Conservation (phyloP, 371 early-diverging fungal species). For the Chytridiales sp. region DNA sequence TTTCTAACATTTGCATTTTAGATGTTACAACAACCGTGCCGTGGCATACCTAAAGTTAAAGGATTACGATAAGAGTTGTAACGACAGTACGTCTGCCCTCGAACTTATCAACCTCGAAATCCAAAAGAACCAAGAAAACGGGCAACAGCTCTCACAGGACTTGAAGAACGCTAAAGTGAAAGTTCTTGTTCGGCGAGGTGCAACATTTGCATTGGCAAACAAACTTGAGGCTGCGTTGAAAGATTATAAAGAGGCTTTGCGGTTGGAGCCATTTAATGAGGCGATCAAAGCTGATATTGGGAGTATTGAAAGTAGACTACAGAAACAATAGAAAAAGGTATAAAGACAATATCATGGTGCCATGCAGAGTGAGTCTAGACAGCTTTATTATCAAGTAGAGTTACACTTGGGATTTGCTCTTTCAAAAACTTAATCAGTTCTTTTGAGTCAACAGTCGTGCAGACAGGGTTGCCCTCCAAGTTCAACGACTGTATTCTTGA, state of each 20-base stretch:
- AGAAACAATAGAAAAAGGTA: too few species aligned
- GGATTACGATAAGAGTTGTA: slow-evolving; percentile 24
- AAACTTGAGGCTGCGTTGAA: slow-evolving; percentile 23
- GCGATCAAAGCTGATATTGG: slow-evolving; percentile 29
- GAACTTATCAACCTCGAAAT: slow-evolving; percentile 26
- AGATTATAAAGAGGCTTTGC: slow-evolving; percentile 37
- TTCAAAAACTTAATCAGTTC: too few species aligned
- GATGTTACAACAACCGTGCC: slow-evolving; percentile 42
- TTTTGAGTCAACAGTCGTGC: too few species aligned
- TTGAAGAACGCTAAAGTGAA: slow-evolving; percentile 18
- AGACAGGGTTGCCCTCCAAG: too few species aligned
- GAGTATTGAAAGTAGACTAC: too few species aligned
- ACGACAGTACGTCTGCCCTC: slow-evolving; percentile 38
- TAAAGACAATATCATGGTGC: too few species aligned
- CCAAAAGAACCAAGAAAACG: neutral
- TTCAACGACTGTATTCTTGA: too few species aligned
- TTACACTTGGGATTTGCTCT: too few species aligned
- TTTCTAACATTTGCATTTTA: neutral
- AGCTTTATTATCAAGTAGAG: too few species aligned
- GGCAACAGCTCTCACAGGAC: neutral
- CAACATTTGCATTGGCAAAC: slow-evolving; percentile 22
- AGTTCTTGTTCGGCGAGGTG: slow-evolving; percentile 29
- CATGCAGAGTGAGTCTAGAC: too few species aligned
- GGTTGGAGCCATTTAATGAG: slow-evolving; percentile 39
- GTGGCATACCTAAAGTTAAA: slow-evolving; percentile 38